phyloP scores from a whole-genome alignment of 1,284 basidiomycete species.

The Tylopilus sp. region DNA sequence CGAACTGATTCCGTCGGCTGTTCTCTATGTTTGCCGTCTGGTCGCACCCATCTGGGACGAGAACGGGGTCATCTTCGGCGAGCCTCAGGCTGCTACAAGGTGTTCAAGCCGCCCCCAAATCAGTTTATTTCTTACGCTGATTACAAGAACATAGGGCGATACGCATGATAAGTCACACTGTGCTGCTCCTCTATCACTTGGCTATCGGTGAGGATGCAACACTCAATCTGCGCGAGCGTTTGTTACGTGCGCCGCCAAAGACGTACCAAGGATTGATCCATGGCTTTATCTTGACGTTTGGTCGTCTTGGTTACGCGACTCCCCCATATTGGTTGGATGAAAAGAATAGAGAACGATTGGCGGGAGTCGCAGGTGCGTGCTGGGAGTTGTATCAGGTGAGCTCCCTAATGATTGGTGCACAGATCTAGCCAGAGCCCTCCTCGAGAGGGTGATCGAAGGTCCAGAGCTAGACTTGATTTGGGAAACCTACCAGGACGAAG shows the following conservation, averaged over 20 bases:
- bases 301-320: slow-evolving; percentile 69
- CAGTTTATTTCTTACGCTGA: slow-evolving; percentile 5
- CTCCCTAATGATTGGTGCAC: slow-evolving; percentile 13
- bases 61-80: slow-evolving; percentile 42
- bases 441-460: slow-evolving; percentile 72
- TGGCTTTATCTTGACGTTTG: slow-evolving; percentile 72
- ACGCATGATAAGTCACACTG: slow-evolving; percentile 46
- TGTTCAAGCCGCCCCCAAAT: slow-evolving; percentile 21
- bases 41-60: slow-evolving; percentile 65
- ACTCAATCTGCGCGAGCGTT: slow-evolving; percentile 51
- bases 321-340: slow-evolving; percentile 57
- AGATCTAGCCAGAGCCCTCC: slow-evolving; percentile 67
- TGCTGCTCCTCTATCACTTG: slow-evolving; percentile 59
- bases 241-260: slow-evolving; percentile 48
- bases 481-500: slow-evolving; percentile 57
- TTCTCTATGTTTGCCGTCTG: slow-evolving; percentile 51
- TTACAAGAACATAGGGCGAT: slow-evolving; percentile 41
- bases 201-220: slow-evolving; percentile 45
- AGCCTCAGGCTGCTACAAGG: slow-evolving; percentile 39
- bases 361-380: slow-evolving; percentile 51
- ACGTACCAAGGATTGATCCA: slow-evolving; percentile 70
- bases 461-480: slow-evolving; percentile 72
- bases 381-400: slow-evolving; percentile 2
- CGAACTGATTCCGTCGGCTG: slow-evolving; percentile 57
- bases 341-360: slow-evolving; percentile 44